These are phyloP conservation scores for Colletotrichum salicis DNA, from an alignment of 2,329 filamentous ascomycete species.

Conservation along the genomic window DNA sequence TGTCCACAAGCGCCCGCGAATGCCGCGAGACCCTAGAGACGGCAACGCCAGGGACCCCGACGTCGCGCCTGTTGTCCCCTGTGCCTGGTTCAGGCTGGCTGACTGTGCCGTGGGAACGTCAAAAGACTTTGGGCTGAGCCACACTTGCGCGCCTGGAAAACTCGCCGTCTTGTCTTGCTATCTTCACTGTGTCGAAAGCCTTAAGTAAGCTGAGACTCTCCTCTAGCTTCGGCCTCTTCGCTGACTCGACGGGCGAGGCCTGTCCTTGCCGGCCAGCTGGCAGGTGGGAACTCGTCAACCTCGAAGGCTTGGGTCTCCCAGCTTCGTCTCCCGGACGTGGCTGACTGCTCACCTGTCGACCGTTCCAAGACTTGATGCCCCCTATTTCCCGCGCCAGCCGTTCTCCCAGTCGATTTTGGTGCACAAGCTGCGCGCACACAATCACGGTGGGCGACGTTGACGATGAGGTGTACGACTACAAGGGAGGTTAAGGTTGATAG, in stretches of 20 bases:
- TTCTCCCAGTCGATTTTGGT: neutral
- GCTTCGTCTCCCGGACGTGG: neutral
- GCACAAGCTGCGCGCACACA: neutral
- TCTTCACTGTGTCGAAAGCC: neutral
- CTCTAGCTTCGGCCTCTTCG: neutral
- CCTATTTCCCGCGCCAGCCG: conserved; percentile 7
- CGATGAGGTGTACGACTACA: conserved; percentile 1
- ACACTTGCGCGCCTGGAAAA: conserved; percentile 18
- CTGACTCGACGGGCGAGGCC: neutral
- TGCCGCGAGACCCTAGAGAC: conserved; percentile 11
- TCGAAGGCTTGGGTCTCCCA: conserved; percentile 9
- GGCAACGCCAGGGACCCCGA: conserved; percentile 3
- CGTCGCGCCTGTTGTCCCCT: neutral
- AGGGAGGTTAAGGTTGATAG: neutral
- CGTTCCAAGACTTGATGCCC: neutral
- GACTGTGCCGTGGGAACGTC: neutral
- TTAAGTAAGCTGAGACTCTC: neutral
- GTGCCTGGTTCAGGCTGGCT: neutral
- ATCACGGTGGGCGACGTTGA: neutral
- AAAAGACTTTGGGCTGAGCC: conserved; percentile 1
- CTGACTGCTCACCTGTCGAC: conserved; percentile 11
- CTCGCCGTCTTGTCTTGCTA: neutral
- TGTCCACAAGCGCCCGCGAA: neutral
- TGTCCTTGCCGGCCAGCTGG: conserved; percentile 24
- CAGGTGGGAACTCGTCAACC: conserved; percentile 5